These are phyloP conservation scores for Colletotrichum limetticola DNA, from an alignment of 2,329 filamentous ascomycete genomes.

Conservation along the genomic window DNA sequence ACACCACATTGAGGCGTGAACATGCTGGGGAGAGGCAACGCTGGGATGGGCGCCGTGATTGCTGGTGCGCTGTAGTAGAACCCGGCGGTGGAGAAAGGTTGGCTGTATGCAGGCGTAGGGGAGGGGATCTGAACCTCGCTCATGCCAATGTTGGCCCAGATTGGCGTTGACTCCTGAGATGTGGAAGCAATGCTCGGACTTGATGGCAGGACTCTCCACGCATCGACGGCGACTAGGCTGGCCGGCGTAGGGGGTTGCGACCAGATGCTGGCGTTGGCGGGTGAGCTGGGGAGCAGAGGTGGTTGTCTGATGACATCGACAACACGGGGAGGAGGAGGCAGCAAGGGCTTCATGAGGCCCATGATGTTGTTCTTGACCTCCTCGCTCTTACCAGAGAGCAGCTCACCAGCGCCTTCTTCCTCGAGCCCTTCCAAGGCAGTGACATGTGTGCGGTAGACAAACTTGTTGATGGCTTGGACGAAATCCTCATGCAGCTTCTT, in stretches of 20 bases:
- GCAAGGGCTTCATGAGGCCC: slow-evolving; percentile 86
- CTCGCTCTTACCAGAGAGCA: slow-evolving; percentile 90
- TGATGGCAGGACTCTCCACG: slow-evolving; percentile 92
- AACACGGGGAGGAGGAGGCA: slow-evolving; percentile 87
- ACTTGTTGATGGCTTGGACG: slow-evolving; percentile 95
- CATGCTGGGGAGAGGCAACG: slow-evolving; percentile 87
- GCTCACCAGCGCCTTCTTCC: slow-evolving; percentile 94
- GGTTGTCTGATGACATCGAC: slow-evolving; percentile 90
- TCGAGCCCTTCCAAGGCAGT: slow-evolving; percentile 93
- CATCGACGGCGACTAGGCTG: slow-evolving; percentile 77
- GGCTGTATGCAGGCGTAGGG: slow-evolving; percentile 82
- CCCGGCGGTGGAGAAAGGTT: slow-evolving; percentile 78
- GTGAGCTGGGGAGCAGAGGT: slow-evolving; percentile 86
- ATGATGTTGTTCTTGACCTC: slow-evolving; percentile 91
- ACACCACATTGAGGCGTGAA: slow-evolving; percentile 87
- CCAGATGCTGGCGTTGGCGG: slow-evolving; percentile 82
- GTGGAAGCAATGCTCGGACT: slow-evolving; percentile 81
- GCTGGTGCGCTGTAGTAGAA: slow-evolving; percentile 85
- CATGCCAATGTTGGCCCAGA: slow-evolving; percentile 85
- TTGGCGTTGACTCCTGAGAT: slow-evolving; percentile 76
- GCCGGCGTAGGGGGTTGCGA: slow-evolving; percentile 70
- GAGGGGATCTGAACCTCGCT: slow-evolving; percentile 80
- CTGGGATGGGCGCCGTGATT: slow-evolving; percentile 77
- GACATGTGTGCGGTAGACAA: slow-evolving; percentile 91
- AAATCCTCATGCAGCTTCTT: slow-evolving; percentile 99